Percentiles rank a stretch among this genome's conserved stretches.
Evolutionary conservation across 148 eudicot species (phyloP).

Genomic region (Silene latifolia): DNA sequence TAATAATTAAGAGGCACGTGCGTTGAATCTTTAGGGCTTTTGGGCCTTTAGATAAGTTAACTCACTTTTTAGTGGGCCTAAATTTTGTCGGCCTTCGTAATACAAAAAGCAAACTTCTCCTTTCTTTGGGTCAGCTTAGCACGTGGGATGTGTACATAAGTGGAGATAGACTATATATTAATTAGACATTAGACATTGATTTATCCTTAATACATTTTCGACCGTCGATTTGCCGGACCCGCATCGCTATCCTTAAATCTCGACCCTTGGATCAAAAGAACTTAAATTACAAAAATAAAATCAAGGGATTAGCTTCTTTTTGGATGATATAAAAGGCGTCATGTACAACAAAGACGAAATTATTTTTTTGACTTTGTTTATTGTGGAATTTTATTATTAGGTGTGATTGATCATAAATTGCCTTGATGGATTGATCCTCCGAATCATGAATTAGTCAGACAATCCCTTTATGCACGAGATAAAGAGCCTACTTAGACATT

Average conservation of each 20-base stretch:
- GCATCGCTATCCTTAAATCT: neutral
- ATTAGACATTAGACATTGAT: neutral
- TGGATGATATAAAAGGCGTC: constrained; percentile 32
- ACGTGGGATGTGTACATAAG: constrained; percentile 39
- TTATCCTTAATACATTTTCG: neutral
- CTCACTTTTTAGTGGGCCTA: constrained; percentile 42
- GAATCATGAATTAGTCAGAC: constrained; percentile 7
- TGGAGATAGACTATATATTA: constrained; percentile 6
- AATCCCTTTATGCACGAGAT: constrained; percentile 20
- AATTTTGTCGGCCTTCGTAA: constrained; percentile 34
- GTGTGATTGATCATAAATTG: constrained; percentile 24
- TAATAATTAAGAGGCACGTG: constrained; percentile 51
- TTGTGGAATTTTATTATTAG: constrained; percentile 14
- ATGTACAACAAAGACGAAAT: constrained; percentile 24
- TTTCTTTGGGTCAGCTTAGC: constrained; percentile 30
- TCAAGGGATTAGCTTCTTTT: constrained; percentile 23
- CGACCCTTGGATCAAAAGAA: constrained; percentile 1
- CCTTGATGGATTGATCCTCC: constrained; percentile 19
- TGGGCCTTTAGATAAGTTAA: constrained; percentile 11
- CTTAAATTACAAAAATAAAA: neutral
- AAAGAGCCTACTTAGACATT: neutral
- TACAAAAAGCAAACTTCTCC: constrained; percentile 27
- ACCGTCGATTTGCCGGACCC: constrained; percentile 15
- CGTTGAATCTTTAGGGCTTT: constrained; percentile 28
- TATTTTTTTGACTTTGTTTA: neutral